Evolutionary conservation across 2,329 filamentous ascomycete species (phyloP), one percentile per base, ranked within the genome.

Genomic region (Colletotrichum musicola): DNA sequence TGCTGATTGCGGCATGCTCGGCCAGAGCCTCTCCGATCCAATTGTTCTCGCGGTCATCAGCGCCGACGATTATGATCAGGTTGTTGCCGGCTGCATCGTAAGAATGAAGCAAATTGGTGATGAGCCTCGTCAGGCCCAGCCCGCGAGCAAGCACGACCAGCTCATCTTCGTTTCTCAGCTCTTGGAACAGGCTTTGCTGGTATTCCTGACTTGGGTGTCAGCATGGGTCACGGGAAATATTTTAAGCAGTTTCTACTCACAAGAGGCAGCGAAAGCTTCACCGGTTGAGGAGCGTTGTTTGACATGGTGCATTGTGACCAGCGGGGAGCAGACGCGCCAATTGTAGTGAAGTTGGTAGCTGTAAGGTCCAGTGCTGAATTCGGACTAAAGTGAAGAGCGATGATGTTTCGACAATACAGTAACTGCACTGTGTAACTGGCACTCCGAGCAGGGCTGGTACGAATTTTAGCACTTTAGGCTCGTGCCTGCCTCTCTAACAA

Each of bases 1-100:
- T 91, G 83, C 94, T 98, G 77, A 97, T 90, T 71, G 94, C 94
- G 77, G 95, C 95, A 82, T 98, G 95, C 81, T 99, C 96, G 25
- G 96, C 96, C 77, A 99, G 84, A 35, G 94, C 93, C 83, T 98
- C 96, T 73, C 96, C 96, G 69, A 99, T 94, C 95, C 95, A 98
- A 64, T 92, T 91, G 88, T 98, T 98, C 77, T 99, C 96, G 68
- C 93, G 90, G 40, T 98, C 94, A 69, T 96, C 93, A 42, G 96
- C 95, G 10, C 94, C 95, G 49, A 98, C 90, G 20, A 99, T 82
- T 51, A 99, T 85, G 56, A 99, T 91, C 62, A 99, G 84, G 76
- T 97, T 98, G 81, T 96, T 97, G 14, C 96, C 96, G 4, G 94
- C 94, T 1, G 94, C 95, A 86, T 99, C 96, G 81, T 98, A 98